Evolutionary conservation across 805 yeast species (phyloP).

Genomic region (Spathaspora passalidarum): DNA sequence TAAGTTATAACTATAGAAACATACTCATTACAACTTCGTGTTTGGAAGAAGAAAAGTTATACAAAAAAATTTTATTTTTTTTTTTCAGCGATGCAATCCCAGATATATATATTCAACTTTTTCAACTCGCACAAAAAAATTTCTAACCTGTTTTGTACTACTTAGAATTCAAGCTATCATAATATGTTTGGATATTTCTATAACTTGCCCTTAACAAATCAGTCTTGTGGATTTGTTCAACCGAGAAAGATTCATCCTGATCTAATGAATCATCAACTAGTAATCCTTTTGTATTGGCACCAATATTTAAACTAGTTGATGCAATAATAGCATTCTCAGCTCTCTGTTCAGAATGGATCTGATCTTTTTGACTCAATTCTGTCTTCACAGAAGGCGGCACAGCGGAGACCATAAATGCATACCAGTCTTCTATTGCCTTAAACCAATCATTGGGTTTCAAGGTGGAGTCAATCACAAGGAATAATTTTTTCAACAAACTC

Average conservation of each 20-base stretch:
- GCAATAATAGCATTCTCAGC: constrained; percentile 13
- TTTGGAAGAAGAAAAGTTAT: background rate
- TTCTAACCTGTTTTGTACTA: too few species aligned
- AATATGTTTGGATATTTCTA: background rate
- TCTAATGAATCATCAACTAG: constrained; percentile 5
- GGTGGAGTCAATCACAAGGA: constrained; percentile 7
- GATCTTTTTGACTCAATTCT: constrained; percentile 34
- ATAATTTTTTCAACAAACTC: constrained; percentile 5
- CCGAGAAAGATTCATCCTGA: constrained; percentile 1
- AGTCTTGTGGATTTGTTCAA: constrained; percentile 2
- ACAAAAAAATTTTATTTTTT: background rate
- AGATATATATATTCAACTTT: too few species aligned
- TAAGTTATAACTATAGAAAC: background rate
- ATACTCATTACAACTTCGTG: background rate
- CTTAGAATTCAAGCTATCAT: background rate
- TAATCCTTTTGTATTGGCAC: constrained; percentile 4
- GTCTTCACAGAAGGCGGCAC: constrained; percentile 25
- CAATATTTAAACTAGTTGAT: constrained; percentile 3
- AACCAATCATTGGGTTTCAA: constrained; percentile 5
- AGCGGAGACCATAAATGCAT: constrained; percentile 10
- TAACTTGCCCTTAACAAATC: constrained; percentile 5
- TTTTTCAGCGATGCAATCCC: too few species aligned
- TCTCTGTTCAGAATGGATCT: constrained; percentile 30
- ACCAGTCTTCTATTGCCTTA: constrained; percentile 9
- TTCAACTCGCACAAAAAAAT: too few species aligned